Evolutionary conservation across 1,284 basidiomycete species (phyloP).

Genomic region (Cutaneotrichosporon sp.): DNA sequence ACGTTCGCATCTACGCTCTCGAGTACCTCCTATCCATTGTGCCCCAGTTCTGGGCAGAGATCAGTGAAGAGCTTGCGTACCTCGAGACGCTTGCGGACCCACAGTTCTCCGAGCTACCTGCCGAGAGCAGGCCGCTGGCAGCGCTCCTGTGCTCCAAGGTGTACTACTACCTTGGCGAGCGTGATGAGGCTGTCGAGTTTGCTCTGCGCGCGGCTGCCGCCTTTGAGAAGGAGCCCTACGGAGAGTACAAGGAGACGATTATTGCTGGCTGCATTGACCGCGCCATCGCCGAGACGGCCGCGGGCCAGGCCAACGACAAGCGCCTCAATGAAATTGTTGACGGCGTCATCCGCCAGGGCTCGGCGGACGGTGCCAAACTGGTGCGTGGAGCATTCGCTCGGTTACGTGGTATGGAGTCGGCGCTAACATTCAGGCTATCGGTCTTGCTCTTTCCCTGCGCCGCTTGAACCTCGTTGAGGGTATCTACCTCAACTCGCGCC

Average conservation of each 20-base stretch:
- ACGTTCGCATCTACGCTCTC: constrained; percentile 85
- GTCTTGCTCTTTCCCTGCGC: constrained; percentile 83
- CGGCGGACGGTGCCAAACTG: constrained; percentile 78
- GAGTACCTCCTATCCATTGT: constrained; percentile 74
- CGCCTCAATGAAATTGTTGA: constrained; percentile 78
- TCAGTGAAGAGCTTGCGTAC: constrained; percentile 82
- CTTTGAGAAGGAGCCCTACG: constrained; percentile 68
- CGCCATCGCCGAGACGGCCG: constrained; percentile 59
- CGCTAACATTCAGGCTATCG: constrained; percentile 63
- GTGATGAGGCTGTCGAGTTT: constrained; percentile 87
- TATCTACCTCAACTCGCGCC: constrained; percentile 55
- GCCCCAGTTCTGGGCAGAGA: constrained; percentile 94
- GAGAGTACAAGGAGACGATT: constrained; percentile 89
- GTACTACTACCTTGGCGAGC: constrained; percentile 89
- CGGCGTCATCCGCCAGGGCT: constrained; percentile 74
- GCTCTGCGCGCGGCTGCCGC: constrained; percentile 81
- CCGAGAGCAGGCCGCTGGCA: constrained; percentile 68
- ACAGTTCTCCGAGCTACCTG: constrained; percentile 60
- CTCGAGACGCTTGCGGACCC: constrained; percentile 84
- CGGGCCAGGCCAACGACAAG: constrained; percentile 59
- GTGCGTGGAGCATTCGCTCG: constrained; percentile 47
- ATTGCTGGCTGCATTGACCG: constrained; percentile 90
- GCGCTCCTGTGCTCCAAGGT: constrained; percentile 89
- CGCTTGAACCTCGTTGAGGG: constrained; percentile 76
- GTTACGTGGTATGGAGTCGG: no score